phyloP scores from a whole-genome alignment of 1,139 yeast species.

The Candida pseudoviswanathii region DNA sequence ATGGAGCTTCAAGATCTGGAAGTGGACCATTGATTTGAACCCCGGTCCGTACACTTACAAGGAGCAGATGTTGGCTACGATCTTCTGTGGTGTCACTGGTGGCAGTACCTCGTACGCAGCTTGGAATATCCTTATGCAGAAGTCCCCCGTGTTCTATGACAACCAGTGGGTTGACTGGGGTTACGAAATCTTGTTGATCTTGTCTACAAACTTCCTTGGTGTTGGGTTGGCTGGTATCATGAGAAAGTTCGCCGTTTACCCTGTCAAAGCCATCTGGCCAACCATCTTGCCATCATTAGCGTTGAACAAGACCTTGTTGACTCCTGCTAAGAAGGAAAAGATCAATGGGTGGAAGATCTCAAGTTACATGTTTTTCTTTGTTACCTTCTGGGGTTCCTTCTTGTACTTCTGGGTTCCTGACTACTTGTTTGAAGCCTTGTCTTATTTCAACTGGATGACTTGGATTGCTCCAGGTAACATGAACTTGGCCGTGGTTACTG shows the following conservation, averaged over 20 bases:
- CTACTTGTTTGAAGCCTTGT: constrained; percentile 34
- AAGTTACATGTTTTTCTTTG: constrained; percentile 32
- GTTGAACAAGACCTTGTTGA: constrained; percentile 52
- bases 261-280: constrained; percentile 60
- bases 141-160: constrained; percentile 25
- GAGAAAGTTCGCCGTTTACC: constrained; percentile 58
- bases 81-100: constrained; percentile 25
- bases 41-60: constrained; percentile 32
- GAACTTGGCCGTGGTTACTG: constrained; percentile 57
- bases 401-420: constrained; percentile 39
- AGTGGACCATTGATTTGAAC: constrained; percentile 19
- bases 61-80: constrained; percentile 30
- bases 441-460: constrained; percentile 38
- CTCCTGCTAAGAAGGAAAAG: constrained; percentile 40
- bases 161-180: constrained; percentile 46
- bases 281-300: constrained; percentile 56
- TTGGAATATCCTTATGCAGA: constrained; percentile 22
- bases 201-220: constrained; percentile 61
- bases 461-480: constrained; percentile 38
- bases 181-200: constrained; percentile 49
- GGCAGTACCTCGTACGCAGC: constrained; percentile 22
- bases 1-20: constrained; percentile 15
- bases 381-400: constrained; percentile 25
- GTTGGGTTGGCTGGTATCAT: constrained; percentile 64
- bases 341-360: constrained; percentile 43